Percentiles rank a stretch among this genome's conserved stretches.
These are phyloP conservation scores for Inonotus hispidus DNA, from an alignment of 1,284 basidiomycete genomes.

Conservation along the genomic window DNA sequence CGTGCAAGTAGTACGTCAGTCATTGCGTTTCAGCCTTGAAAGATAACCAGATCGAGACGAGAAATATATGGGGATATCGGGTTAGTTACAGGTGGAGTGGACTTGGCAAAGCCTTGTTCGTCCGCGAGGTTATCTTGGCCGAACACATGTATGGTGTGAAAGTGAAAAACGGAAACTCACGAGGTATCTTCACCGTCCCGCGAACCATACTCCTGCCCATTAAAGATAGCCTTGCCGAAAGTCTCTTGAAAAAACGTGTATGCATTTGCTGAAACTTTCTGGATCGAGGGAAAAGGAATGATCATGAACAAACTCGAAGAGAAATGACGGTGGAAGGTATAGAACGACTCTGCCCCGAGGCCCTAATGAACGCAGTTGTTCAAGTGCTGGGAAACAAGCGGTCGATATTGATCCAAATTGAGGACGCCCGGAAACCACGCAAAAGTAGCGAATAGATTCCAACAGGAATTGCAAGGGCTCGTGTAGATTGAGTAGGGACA, in stretches of 20 bases:
- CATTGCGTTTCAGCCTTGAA: background rate
- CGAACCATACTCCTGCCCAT: background rate
- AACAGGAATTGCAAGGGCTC: background rate
- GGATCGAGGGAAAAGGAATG: background rate
- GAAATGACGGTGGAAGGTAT: background rate
- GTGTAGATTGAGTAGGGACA: background rate
- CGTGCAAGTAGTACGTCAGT: background rate
- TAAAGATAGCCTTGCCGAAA: background rate
- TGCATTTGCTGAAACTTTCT: conserved; percentile 3
- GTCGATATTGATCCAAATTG: no score
- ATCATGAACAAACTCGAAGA: background rate
- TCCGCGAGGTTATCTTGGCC: no score
- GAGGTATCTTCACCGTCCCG: background rate
- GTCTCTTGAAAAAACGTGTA: conserved; percentile 5
- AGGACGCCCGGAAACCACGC: no score
- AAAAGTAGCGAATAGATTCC: no score
- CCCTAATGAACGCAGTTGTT: no score
- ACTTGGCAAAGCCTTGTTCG: no score
- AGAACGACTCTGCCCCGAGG: no score
- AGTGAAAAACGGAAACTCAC: no score
- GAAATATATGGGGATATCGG: no score
- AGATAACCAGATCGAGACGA: background rate
- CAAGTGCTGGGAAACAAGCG: no score
- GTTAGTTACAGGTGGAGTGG: no score
- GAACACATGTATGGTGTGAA: no score